phyloP scores from a whole-genome alignment of 768 basidiomycete species.

The Collybia sp. region DNA sequence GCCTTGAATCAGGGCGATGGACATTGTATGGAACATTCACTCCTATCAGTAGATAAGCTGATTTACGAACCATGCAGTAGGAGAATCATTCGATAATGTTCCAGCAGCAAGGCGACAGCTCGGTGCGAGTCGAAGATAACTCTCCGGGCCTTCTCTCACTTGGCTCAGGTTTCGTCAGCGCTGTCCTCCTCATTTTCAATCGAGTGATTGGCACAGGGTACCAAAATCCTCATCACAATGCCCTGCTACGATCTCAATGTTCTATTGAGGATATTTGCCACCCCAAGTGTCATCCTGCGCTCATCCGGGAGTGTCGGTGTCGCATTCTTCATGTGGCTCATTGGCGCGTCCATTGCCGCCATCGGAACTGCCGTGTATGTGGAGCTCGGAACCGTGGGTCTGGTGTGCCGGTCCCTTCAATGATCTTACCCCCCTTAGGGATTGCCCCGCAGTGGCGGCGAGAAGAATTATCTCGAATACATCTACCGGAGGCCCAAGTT shows the following conservation, averaged over 20 bases:
- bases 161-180: constrained; percentile 41
- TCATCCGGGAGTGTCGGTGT: constrained; percentile 69
- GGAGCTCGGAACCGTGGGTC: constrained; percentile 66
- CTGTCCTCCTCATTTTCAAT: constrained; percentile 69
- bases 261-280: constrained; percentile 53
- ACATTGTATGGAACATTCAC: too few relatives aligned
- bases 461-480: constrained; percentile 74
- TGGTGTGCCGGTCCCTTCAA: neutral
- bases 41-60: too few relatives aligned
- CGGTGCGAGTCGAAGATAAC: constrained; percentile 23
- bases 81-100: constrained; percentile 33
- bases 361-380: constrained; percentile 69
- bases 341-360: constrained; percentile 60
- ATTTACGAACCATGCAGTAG: too few relatives aligned
- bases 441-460: constrained; percentile 64
- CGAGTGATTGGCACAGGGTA: constrained; percentile 76
- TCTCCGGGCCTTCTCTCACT: constrained; percentile 6
- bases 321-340: constrained; percentile 64
- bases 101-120: constrained; percentile 45
- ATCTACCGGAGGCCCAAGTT: constrained; percentile 62
- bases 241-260: neutral
- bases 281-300: constrained; percentile 64
- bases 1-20: too few relatives aligned
- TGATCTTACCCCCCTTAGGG: constrained; percentile 32
- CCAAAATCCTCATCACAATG: constrained; percentile 4